These are phyloP conservation scores for Eutrema salsugineum DNA, from an alignment of 441 rosid genomes.

Conservation along the genomic window DNA sequence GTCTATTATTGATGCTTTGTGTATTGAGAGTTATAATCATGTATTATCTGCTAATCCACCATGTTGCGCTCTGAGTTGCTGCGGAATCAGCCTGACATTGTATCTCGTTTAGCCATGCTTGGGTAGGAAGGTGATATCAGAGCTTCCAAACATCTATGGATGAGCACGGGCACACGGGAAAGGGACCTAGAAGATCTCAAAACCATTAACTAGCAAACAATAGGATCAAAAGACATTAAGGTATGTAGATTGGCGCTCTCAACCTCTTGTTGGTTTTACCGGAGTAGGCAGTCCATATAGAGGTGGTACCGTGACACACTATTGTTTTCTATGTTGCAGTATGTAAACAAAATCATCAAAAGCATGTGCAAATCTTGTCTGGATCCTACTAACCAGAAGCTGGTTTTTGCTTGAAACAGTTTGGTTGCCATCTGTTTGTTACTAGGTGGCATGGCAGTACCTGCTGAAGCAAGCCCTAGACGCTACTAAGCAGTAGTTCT, in stretches of 20 bases:
- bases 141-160: too few relatives aligned
- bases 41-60: neutral
- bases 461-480: neutral
- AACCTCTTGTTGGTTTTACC: neutral
- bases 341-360: neutral
- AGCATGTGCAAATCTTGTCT: neutral
- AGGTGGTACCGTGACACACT: neutral
- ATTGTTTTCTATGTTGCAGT: neutral
- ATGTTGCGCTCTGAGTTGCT: too few relatives aligned
- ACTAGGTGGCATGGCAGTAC: neutral
- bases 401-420: constrained; percentile 14
- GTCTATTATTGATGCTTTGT: neutral
- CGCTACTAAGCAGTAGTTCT: neutral
- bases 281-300: neutral
- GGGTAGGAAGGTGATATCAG: too few relatives aligned
- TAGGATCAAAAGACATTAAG: too few relatives aligned
- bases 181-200: too few relatives aligned
- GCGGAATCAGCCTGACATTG: too few relatives aligned
- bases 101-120: too few relatives aligned
- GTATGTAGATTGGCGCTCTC: neutral
- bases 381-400: neutral
- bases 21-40: neutral
- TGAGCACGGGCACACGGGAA: too few relatives aligned
- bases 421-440: neutral
- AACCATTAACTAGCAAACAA: too few relatives aligned